phyloP scores from a whole-genome alignment of 495 filamentous ascomycete genomes.

The Daldinia decipiens region DNA sequence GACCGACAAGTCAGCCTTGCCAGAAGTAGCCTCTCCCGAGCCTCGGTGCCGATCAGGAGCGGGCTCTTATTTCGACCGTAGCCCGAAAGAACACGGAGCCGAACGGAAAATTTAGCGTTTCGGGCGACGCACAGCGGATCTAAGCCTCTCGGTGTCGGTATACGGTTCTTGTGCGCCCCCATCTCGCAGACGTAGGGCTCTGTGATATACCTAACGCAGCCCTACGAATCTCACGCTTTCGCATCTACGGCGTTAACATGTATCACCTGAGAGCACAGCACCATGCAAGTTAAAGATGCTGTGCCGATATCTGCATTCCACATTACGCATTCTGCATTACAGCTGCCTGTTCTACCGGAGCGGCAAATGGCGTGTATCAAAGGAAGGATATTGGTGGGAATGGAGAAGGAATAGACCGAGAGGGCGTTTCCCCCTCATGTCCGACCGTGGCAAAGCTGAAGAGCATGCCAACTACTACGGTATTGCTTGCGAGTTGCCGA shows the following conservation, averaged over 20 bases:
- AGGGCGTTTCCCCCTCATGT: slow-evolving; percentile 5
- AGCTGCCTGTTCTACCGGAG: background rate
- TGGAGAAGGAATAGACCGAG: slow-evolving; percentile 14
- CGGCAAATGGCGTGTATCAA: slow-evolving; percentile 8
- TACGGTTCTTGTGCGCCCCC: slow-evolving; percentile 22
- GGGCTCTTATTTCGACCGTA: slow-evolving; percentile 5
- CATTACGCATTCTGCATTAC: background rate
- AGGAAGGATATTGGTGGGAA: slow-evolving; percentile 8
- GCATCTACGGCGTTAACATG: background rate
- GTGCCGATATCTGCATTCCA: background rate
- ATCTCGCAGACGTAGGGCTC: slow-evolving; percentile 25
- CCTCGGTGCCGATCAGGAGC: slow-evolving; percentile 30
- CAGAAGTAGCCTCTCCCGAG: slow-evolving; percentile 17
- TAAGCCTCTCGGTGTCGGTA: slow-evolving; percentile 25
- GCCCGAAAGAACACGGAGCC: slow-evolving; percentile 8
- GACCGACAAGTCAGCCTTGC: slow-evolving; percentile 25
- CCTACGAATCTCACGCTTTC: slow-evolving; percentile 12
- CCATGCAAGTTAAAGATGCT: background rate
- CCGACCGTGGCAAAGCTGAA: slow-evolving; percentile 33
- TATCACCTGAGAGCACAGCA: slow-evolving; percentile 1
- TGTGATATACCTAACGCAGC: slow-evolving; percentile 14
- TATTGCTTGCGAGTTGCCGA: slow-evolving; percentile 9
- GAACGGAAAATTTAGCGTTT: slow-evolving; percentile 1
- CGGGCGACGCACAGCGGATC: slow-evolving; percentile 23
- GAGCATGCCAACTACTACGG: background rate